Percentiles rank a stretch among this genome's conserved stretches.
Conservation (phyloP, 306 rosid genomes). For the Psophocarpus tetragonolobus region DNA sequence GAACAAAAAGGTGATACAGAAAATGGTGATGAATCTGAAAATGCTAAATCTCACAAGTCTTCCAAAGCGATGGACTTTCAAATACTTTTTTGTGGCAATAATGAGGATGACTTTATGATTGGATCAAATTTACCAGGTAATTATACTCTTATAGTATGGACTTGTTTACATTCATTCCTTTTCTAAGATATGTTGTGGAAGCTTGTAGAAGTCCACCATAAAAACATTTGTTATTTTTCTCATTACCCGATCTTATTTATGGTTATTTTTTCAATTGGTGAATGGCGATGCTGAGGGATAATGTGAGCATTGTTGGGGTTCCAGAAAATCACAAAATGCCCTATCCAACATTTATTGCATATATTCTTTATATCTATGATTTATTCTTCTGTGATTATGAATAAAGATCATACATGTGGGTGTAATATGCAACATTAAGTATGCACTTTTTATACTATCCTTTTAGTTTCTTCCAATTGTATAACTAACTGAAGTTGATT, state of each 20-base stretch:
- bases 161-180: slow-evolving; percentile 16
- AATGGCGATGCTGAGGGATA: neutral
- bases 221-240: neutral
- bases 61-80: slow-evolving; percentile 76
- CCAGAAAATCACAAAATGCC: neutral
- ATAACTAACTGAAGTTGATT: too few relatives aligned
- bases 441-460: too few relatives aligned
- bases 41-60: slow-evolving; percentile 44
- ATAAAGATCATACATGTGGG: too few relatives aligned
- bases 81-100: slow-evolving; percentile 80
- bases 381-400: too few relatives aligned
- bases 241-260: slow-evolving; percentile 18
- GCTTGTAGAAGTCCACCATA: slow-evolving; percentile 2
- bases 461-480: too few relatives aligned
- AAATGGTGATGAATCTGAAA: slow-evolving; percentile 40
- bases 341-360: too few relatives aligned
- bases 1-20: slow-evolving; percentile 44
- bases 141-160: slow-evolving; percentile 16
- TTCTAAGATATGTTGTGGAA: slow-evolving; percentile 4
- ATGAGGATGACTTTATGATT: slow-evolving; percentile 82
- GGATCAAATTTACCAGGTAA: slow-evolving; percentile 90
- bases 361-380: too few relatives aligned
- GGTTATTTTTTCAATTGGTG: slow-evolving; percentile 1
- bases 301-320: slow-evolving; percentile 6
- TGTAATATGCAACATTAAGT: too few relatives aligned